Conservation (phyloP, 495 filamentous ascomycete genomes). For the Trichoderma erinaceum region DNA sequence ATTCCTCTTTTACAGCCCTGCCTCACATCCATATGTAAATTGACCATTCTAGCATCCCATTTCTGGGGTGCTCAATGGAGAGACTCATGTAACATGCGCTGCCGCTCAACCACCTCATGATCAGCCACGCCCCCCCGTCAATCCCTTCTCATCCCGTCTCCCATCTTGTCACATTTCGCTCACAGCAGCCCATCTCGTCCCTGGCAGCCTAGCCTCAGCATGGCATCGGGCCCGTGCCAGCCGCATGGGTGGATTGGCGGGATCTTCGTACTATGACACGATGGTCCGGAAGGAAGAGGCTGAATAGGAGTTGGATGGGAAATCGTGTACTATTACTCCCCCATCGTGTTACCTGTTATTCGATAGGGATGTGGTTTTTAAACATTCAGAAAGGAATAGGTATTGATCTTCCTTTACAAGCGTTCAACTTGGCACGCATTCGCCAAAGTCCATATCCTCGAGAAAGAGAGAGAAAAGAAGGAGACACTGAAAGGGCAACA, state of each 20-base stretch:
- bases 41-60: neutral
- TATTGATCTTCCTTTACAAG: neutral
- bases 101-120: neutral
- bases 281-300: neutral
- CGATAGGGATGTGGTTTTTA: no score
- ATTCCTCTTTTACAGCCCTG: no score
- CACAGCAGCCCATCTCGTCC: neutral
- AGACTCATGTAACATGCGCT: neutral
- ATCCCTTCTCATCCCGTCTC: neutral
- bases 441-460: neutral
- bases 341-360: no score
- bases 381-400: neutral
- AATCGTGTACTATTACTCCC: no score
- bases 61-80: neutral
- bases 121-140: conserved; percentile 1
- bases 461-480: neutral
- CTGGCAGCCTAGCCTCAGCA: neutral
- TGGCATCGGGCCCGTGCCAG: neutral
- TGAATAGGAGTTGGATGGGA: neutral
- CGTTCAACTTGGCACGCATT: neutral
- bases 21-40: no score
- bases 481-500: neutral
- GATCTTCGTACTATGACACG: neutral
- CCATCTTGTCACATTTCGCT: neutral
- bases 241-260: neutral